Evolutionary conservation across 2,329 filamentous ascomycete species (phyloP).

Genomic region (Malbranchea zuffiana): DNA sequence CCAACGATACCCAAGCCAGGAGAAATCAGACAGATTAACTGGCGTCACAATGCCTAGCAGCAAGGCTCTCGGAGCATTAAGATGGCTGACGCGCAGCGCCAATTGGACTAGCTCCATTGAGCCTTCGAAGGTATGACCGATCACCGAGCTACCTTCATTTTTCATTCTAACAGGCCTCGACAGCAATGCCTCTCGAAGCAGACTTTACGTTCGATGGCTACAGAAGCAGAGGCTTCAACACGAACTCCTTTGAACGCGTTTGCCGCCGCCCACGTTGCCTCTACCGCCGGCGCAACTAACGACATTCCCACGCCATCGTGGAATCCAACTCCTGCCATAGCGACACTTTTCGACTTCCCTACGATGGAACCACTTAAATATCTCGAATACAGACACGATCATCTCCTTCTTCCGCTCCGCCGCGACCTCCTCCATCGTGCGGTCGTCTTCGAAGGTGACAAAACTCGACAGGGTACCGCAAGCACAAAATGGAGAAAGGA

Average conservation of each 20-base stretch:
- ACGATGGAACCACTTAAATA: slow-evolving; percentile 72
- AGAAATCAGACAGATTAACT: too few relatives aligned
- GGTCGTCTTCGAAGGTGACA: slow-evolving; percentile 84
- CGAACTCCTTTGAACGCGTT: slow-evolving; percentile 20
- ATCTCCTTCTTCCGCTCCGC: slow-evolving; percentile 77
- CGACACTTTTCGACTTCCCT: slow-evolving; percentile 86
- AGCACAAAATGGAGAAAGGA: slow-evolving; percentile 71
- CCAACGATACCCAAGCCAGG: too few relatives aligned
- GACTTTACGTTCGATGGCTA: slow-evolving; percentile 35
- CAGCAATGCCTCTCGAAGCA: slow-evolving; percentile 15
- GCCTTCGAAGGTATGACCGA: slow-evolving; percentile 26
- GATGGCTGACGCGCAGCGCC: slow-evolving; percentile 30
- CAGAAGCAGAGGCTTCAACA: slow-evolving; percentile 31
- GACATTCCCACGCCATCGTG: slow-evolving; percentile 21
- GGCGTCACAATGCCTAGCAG: slow-evolving; percentile 26
- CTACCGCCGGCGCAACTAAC: slow-evolving; percentile 6
- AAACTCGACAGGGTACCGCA: slow-evolving; percentile 75
- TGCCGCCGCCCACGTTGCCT: slow-evolving; percentile 10
- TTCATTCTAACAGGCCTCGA: slow-evolving; percentile 8
- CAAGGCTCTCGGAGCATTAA: slow-evolving; percentile 27
- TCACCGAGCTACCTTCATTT: background rate
- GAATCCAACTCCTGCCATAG: slow-evolving; percentile 52
- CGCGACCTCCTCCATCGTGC: slow-evolving; percentile 88
- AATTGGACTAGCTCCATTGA: slow-evolving; percentile 23
- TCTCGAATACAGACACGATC: slow-evolving; percentile 65